Base-by-base conservation (phyloP, 495 filamentous ascomycete species). In the Aspergillus kassunensis region DNA sequence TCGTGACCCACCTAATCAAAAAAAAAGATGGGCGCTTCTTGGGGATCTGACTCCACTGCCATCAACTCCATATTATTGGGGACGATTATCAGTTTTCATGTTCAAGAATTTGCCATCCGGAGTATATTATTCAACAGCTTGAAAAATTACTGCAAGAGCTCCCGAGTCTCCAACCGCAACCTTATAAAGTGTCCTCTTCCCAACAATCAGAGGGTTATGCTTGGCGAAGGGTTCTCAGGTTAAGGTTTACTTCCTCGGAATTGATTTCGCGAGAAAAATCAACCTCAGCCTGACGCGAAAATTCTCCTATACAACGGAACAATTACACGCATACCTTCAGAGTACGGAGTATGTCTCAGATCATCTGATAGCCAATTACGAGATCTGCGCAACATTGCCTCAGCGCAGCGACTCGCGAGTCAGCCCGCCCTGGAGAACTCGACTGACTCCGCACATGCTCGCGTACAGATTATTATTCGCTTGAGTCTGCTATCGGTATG, bases 1-100 rank as follows among this genome's bases (percentile, higher is more conserved):
- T 56, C 57, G 36, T 49, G 47, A 39, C 37, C 34, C 21, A 43
- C 31, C 31, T 20, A 48, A 51, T 33, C n/a, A 13, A 31, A 33
- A 16, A 49, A 4, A 12, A 5, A 12, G 31, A 5, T 27, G n/a
- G n/a, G 13, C 13, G 6, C 16, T 37, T 27, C 24, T 37, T 37
- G 34, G n/a, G 34, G 34, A 37, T 37, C 34, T 2, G 18, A 16
- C 34, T 27, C 24, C 24, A 37, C 34, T 16, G n/a, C n/a, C 34
- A 16, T 37, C 34, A 37, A 16, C n/a, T 27, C 4, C n/a, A n/a
- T n/a, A n/a, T n/a, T n/a, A n/a, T 34, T 34, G 31, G 10, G 4
- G 4, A 13, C 10, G 11, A 34, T 34, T 34, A 34, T 34, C n/a
- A n/a, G n/a, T n/a, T 34, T 34, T n/a, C n/a, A n/a, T n/a, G n/a